Conservation (phyloP, 768 basidiomycete species). For the Melanogaster broomeanus region DNA sequence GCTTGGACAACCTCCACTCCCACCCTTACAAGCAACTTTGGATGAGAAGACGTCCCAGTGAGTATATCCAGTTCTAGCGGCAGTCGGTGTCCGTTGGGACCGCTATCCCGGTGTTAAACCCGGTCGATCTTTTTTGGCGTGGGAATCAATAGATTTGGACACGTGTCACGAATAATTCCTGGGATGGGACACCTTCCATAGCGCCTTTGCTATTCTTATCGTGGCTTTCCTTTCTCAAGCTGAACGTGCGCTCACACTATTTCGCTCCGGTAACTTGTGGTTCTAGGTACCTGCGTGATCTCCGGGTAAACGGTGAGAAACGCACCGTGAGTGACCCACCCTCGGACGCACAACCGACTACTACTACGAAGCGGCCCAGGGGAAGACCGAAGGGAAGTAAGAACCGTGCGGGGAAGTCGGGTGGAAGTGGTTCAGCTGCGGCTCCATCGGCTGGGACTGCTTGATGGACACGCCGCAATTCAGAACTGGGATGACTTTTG, state of each 20-base stretch:
- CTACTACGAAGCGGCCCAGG: slow-evolving; percentile 52
- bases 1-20: slow-evolving; percentile 74
- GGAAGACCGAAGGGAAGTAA: slow-evolving; percentile 75
- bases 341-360: slow-evolving; percentile 29
- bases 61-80: slow-evolving; percentile 30
- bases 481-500: neutral
- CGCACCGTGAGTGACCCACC: slow-evolving; percentile 26
- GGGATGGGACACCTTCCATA: neutral
- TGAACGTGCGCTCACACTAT: slow-evolving; percentile 17
- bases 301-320: slow-evolving; percentile 53
- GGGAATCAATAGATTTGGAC: slow-evolving; percentile 6
- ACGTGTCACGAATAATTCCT: neutral
- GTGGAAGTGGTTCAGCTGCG: slow-evolving; percentile 10
- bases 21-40: slow-evolving; percentile 68
- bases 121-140: neutral
- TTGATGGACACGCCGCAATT: too few relatives aligned
- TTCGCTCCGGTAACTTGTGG: slow-evolving; percentile 6
- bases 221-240: neutral
- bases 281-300: slow-evolving; percentile 61
- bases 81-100: slow-evolving; percentile 4
- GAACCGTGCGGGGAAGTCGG: slow-evolving; percentile 38
- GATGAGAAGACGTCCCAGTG: slow-evolving; percentile 66
- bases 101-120: slow-evolving; percentile 1
- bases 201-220: slow-evolving; percentile 2
- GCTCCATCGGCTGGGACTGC: slow-evolving; percentile 5